Conservation (phyloP, 257 asterid genomes). For the Nicotiana otophora region DNA sequence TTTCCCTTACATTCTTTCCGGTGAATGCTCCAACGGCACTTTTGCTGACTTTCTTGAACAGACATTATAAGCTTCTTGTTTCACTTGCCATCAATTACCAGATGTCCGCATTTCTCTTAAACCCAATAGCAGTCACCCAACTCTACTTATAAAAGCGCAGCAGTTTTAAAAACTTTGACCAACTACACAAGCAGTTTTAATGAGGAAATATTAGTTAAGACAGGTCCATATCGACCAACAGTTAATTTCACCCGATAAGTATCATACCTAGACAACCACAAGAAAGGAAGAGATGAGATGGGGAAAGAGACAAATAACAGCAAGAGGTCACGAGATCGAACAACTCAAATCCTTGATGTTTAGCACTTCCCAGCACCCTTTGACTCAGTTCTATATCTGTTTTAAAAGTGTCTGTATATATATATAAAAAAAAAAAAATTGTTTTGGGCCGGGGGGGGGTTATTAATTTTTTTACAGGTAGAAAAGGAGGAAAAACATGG, state of each 20-base stretch:
- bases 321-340: background rate
- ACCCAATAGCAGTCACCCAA: background rate
- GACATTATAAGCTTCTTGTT: background rate
- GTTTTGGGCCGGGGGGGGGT: background rate
- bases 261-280: background rate
- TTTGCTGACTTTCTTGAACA: background rate
- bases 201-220: background rate
- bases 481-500: background rate
- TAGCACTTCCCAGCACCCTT: background rate
- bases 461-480: no score
- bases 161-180: background rate
- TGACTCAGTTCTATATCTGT: background rate
- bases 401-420: background rate
- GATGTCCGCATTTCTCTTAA: background rate
- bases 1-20: no score
- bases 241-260: background rate
- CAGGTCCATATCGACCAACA: background rate
- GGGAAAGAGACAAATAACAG: background rate
- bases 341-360: no score
- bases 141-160: background rate
- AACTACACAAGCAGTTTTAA: background rate
- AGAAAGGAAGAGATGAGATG: conserved; percentile 2
- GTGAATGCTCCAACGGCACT: no score
- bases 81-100: background rate
- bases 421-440: background rate